Percentiles rank a stretch among this genome's conserved stretches.
phyloP scores from a whole-genome alignment of 306 rosid species.

The Canavalia ensiformis region DNA sequence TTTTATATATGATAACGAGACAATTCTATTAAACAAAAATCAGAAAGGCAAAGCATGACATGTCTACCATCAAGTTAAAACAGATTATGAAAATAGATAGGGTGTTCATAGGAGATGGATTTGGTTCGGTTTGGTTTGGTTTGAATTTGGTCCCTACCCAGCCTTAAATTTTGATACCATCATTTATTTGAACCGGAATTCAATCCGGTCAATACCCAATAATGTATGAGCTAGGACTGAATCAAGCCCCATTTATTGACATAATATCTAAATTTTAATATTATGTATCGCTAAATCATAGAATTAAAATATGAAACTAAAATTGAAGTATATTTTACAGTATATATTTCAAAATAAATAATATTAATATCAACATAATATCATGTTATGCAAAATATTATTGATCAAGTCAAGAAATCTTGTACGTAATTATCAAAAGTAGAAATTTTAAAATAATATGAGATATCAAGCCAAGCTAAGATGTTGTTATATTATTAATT shows the following conservation, averaged over 20 bases:
- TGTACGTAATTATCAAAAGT: background rate
- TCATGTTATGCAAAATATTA: background rate
- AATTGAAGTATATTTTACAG: background rate
- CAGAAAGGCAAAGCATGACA: background rate
- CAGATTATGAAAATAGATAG: conserved; percentile 20
- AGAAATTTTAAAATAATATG: background rate
- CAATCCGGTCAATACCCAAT: background rate
- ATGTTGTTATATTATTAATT: background rate
- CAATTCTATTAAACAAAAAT: background rate
- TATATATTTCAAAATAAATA: background rate
- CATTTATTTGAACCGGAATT: background rate
- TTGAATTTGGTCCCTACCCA: background rate
- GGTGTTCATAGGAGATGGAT: background rate
- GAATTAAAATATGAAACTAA: background rate
- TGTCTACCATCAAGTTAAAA: background rate
- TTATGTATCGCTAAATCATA: background rate
- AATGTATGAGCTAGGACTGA: background rate
- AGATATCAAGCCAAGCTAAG: background rate
- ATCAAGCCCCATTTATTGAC: background rate
- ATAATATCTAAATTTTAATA: background rate
- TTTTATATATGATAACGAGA: background rate
- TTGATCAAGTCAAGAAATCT: background rate
- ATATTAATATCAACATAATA: background rate
- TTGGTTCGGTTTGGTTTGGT: background rate
- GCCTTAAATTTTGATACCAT: background rate